Base-by-base conservation (phyloP, 257 asterid species). In the Jacaranda copaia region DNA sequence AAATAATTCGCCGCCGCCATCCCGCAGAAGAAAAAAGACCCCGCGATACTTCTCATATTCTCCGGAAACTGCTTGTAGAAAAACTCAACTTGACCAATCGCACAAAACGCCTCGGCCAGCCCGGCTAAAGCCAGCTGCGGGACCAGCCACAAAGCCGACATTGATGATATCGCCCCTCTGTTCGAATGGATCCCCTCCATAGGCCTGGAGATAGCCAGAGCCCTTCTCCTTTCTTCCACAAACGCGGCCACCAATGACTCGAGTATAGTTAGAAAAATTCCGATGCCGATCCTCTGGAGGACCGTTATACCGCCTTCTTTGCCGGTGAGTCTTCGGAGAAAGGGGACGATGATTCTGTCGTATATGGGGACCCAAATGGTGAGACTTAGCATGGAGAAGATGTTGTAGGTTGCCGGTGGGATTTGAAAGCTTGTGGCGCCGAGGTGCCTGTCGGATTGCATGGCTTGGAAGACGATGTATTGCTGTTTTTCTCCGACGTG, bases 1-100 rank as follows among this genome's bases (percentile, higher is more conserved):
- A 95, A 4, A 59, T 92, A 95, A 53, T 87, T 91, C 0, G 97
- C 86, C 0, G 82, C 85, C 0, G 97, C 97, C 87, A 85, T 75
- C 11, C 88, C 96, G 46, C 84, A 56, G 67, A 91, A 91, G 88
- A 82, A 83, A 77, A 92, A 87, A 0, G 97, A 80, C 11, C 97
- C 96, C 0, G 97, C 99, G 1, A 94, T 76, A 80, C 98, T 94
- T 84, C 93, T 88, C 98, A 94, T 92, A 56, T 92, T 92, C 89
- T 92, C 99, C 15, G 99, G 98, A 72, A 91, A 89, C 82, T 95
- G 94, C 83, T 90, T 91, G 86, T 92, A 91, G 79, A 77, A 95
- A 52, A 92, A 91, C 76, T 95, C 99, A 13, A 88, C 88, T 77
- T 92, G 99, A 1, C 97, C 98, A 14, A 95, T 88, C 6, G 91